Evolutionary conservation across 176 grass and related monocot species (phyloP).

Genomic region (Carex littledalei): DNA sequence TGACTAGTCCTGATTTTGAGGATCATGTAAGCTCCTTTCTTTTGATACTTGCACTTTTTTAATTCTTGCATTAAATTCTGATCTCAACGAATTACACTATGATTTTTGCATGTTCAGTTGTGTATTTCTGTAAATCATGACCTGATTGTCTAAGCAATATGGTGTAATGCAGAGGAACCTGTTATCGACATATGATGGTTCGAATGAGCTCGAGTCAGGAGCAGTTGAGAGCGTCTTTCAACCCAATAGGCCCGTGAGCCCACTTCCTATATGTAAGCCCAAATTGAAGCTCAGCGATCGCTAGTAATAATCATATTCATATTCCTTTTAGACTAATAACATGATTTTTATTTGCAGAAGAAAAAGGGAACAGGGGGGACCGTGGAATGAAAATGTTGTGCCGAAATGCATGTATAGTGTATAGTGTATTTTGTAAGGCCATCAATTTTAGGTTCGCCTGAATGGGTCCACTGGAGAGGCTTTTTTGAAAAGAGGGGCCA

Average conservation of each 20-base stretch:
- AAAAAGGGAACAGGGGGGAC: background rate
- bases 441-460: background rate
- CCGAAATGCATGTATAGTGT: conserved; percentile 17
- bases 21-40: conserved; percentile 71
- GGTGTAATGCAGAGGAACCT: conserved; percentile 57
- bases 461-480: background rate
- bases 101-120: background rate
- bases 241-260: conserved; percentile 39
- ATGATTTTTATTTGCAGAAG: background rate
- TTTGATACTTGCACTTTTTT: conserved; percentile 26
- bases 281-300: background rate
- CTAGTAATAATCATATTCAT: background rate
- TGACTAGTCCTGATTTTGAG: conserved; percentile 95
- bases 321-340: background rate
- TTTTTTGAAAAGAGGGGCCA: conserved; percentile 5
- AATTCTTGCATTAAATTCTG: conserved; percentile 12
- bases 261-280: conserved; percentile 49
- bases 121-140: background rate
- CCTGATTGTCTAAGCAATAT: conserved; percentile 1
- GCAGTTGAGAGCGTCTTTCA: conserved; percentile 37
- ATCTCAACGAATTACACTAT: background rate
- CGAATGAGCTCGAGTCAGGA: conserved; percentile 36
- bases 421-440: conserved; percentile 6
- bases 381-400: background rate
- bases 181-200: conserved; percentile 40